Conservation (phyloP, 2,329 filamentous ascomycete species). For the Ceratocystis lukuohia region DNA sequence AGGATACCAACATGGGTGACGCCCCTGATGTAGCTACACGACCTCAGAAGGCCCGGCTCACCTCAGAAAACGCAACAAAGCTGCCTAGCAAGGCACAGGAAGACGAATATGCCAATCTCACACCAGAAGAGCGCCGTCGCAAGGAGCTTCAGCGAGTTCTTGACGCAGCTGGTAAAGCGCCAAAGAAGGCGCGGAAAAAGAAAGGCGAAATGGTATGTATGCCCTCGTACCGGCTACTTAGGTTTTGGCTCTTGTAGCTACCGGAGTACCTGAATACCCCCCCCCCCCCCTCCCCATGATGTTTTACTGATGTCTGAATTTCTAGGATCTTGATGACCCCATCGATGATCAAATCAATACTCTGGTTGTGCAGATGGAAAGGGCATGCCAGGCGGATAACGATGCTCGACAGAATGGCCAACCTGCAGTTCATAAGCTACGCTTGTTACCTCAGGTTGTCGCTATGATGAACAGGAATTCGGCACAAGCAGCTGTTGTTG, state of each 20-base stretch:
- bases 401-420: conserved; percentile 62
- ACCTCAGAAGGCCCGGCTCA: conserved; percentile 35
- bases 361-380: conserved; percentile 80
- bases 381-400: conserved; percentile 77
- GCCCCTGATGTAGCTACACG: conserved; percentile 31
- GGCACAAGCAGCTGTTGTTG: conserved; percentile 69
- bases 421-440: conserved; percentile 83
- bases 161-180: conserved; percentile 67
- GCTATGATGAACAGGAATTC: conserved; percentile 81
- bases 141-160: conserved; percentile 76
- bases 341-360: conserved; percentile 81
- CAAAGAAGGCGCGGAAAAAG: conserved; percentile 67
- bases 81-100: conserved; percentile 37
- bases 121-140: conserved; percentile 71
- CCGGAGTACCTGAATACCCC: not conserved
- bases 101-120: conserved; percentile 62
- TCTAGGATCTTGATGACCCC: conserved; percentile 73
- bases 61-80: conserved; percentile 33
- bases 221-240: not conserved
- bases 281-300: not conserved
- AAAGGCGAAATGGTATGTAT: conserved; percentile 27
- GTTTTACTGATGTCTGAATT: not conserved
- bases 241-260: not conserved
- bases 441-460: conserved; percentile 82
- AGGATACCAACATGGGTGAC: conserved; percentile 35